Base-by-base conservation (phyloP, 1,284 basidiomycete genomes). In the Ceratobasidium theobromae region DNA sequence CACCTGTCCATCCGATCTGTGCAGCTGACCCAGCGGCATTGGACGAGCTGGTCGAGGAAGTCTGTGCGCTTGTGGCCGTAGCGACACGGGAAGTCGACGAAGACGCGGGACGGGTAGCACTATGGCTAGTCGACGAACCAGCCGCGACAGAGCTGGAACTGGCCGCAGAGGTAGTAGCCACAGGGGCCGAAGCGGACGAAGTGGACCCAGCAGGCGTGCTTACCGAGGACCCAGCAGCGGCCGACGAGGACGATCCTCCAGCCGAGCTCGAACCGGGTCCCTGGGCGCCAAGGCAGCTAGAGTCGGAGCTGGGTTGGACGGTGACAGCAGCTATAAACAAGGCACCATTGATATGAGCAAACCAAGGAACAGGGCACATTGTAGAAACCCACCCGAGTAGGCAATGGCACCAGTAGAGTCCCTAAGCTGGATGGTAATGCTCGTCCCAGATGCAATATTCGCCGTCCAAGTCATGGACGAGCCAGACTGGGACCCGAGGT, bases 371-470 rank as follows among this genome's bases (percentile, higher is more conserved):
- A 41, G 28, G n/a, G 27, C 11, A 23, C 14, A 25, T n/a, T n/a
- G n/a, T n/a, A 30, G 23, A 1, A 3, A 53, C 62, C 25, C 30
- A 65, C 62, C 62, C 14, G 62, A 65, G 62, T 65, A 65, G 5
- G 41, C 62, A 11, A 53, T 28, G 16, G 27, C 40, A 18, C 62
- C 62, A 4, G 49, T 23, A 4, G 8, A 23, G 40, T 65, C 62
- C 27, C 62, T 49, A n/a, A 53, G 8, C 38, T 55, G 53, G 53
- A 55, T 43, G 3, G 53, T 55, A 12, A 55, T 41, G 3, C 4
- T 14, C 12, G 53, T 43, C 3, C 38, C 38, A 2, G 38, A 9
- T 3, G 53, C 21, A n/a, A 43, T 41, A 46, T 60, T 49, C 1
- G 32, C 57, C 1, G 2, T 18, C 57, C 62, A 65, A 8, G 62